These are phyloP conservation scores for Trichoderma arundinaceum DNA, from an alignment of 2,329 filamentous ascomycete species.

Conservation along the genomic window DNA sequence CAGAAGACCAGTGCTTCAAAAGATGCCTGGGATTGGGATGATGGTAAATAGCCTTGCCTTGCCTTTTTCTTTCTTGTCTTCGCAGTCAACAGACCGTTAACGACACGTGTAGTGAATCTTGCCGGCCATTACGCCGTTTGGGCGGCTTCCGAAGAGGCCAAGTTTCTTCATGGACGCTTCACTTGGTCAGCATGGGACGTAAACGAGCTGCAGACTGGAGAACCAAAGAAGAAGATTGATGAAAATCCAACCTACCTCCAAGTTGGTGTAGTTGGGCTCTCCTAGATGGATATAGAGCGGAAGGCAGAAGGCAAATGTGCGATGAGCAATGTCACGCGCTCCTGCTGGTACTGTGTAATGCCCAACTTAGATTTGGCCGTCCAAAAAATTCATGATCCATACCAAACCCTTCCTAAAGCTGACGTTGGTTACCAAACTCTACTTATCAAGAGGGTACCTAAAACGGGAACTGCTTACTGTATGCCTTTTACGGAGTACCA, in stretches of 20 bases:
- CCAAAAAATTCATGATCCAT: no score
- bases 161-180: slow-evolving; percentile 49
- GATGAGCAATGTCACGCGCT: no score
- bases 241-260: slow-evolving; percentile 27
- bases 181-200: slow-evolving; percentile 51
- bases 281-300: neutral
- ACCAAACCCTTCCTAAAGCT: no score
- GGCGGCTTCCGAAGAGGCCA: slow-evolving; percentile 47
- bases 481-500: no score
- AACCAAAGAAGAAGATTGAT: slow-evolving; percentile 27
- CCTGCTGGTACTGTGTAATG: no score
- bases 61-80: neutral
- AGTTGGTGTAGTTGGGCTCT: slow-evolving; percentile 28
- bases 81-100: neutral
- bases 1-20: slow-evolving; percentile 30
- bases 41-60: neutral
- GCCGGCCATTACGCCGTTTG: slow-evolving; percentile 46
- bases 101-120: slow-evolving; percentile 4
- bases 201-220: slow-evolving; percentile 32
- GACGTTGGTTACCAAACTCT: no score
- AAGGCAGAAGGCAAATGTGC: neutral
- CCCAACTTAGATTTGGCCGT: no score
- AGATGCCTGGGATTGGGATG: slow-evolving; percentile 7
- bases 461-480: no score
- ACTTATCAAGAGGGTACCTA: no score